Evolutionary conservation across 208 protist species (phyloP), one percentile per base, ranked within the genome.

Genomic region (Lotmaria passim): DNA sequence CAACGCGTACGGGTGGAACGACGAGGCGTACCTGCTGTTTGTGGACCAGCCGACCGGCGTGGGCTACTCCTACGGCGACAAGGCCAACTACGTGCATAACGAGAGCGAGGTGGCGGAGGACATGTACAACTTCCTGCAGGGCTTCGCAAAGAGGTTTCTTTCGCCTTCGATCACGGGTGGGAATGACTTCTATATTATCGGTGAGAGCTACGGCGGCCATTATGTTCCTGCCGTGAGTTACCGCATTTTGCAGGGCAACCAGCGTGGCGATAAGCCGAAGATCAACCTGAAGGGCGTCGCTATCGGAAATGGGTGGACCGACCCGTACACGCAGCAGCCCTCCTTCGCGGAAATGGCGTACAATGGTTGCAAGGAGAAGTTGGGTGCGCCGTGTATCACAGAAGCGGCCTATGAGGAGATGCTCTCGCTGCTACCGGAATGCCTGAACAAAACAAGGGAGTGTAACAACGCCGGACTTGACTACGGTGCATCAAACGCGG

Each of bases 1-100:
- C 62, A 95, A 97, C 73, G 57, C 74, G 6, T 93, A 83, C 55
- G 83, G 76, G 26, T 98, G 93, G 92, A 96, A 92, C 62, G 73
- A 81, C 36, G 46, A 93, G 31, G 89, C 89, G 21, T 95, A 90
- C 77, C 44, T 98, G 12, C 63, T 98, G 56, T 98, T 86, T 53
- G 83, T 98, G 43, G 96, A 98, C 69, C 92, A 98, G 82, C 91
- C 96, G 4, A 78, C 81, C n/a, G 94, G 94, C 15, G 81, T 91
- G 23, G 96, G 96, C 43, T 98, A 93, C 80, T 92, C 81, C 28
- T 96, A 94, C 68, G 78, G 33, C 30, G 53, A 79, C 57, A 58
- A 52, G 31, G 62, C 43, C n/a, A 81, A 89, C 67, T 93, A 80
- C 55, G 88, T 82, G 60, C 68, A 71, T 58, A 89, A 93, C 78